These are phyloP conservation scores for Oryza australiensis DNA, from an alignment of 176 grass and related monocot species.

Conservation along the genomic window DNA sequence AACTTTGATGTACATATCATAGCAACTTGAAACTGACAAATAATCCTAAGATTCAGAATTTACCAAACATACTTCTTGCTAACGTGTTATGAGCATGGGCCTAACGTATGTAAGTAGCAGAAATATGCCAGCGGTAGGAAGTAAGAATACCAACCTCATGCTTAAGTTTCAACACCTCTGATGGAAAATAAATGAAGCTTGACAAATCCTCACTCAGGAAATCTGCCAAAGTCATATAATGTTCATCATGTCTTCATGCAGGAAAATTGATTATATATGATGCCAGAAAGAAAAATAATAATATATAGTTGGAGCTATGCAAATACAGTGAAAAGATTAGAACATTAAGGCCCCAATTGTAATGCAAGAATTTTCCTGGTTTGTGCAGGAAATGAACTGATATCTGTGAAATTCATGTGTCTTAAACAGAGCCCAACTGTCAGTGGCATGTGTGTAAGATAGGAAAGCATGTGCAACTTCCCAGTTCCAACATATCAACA, in stretches of 20 bases:
- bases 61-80: neutral
- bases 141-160: slow-evolving; percentile 52
- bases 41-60: neutral
- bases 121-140: neutral
- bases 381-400: neutral
- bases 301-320: neutral
- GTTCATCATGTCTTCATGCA: slow-evolving; percentile 20
- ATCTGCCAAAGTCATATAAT: slow-evolving; percentile 23
- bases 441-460: neutral
- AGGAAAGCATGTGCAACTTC: neutral
- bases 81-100: neutral
- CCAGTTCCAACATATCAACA: neutral
- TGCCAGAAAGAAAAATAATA: neutral
- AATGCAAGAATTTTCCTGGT: neutral
- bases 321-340: neutral
- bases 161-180: slow-evolving; percentile 8
- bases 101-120: neutral
- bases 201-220: neutral
- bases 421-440: neutral
- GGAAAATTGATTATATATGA: neutral
- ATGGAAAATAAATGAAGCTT: slow-evolving; percentile 12
- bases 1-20: slow-evolving; percentile 1
- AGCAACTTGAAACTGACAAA: neutral
- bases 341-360: neutral
- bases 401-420: neutral